These are phyloP conservation scores for Cryptococcus maquisensis DNA, from an alignment of 1,284 basidiomycete genomes.

Conservation along the genomic window DNA sequence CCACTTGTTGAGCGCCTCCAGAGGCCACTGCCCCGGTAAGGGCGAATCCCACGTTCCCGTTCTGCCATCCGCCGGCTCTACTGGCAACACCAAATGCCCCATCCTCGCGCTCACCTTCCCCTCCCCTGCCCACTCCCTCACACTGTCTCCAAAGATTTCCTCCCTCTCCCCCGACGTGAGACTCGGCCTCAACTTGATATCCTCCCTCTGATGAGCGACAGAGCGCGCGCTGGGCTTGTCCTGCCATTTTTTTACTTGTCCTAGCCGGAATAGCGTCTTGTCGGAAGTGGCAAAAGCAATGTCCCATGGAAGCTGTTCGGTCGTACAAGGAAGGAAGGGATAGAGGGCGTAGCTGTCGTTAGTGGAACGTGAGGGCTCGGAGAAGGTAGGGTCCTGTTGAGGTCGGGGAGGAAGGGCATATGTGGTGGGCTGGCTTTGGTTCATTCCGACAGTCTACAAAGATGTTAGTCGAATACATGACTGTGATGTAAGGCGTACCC, in stretches of 20 bases:
- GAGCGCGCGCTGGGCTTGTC: conserved; percentile 8
- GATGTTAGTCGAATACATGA: background rate
- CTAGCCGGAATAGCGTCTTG: conserved; percentile 11
- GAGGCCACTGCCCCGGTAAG: conserved; percentile 9
- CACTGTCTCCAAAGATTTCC: background rate
- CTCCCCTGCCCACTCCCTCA: background rate
- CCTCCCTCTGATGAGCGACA: conserved; percentile 10
- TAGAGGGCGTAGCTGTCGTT: conserved; percentile 3
- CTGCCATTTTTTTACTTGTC: conserved; percentile 10
- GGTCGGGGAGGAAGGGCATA: too few relatives aligned
- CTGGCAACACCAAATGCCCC: conserved; percentile 11
- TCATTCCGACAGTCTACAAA: background rate
- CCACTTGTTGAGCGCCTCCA: conserved; percentile 11
- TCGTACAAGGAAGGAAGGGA: conserved; percentile 14
- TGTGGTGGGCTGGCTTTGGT: background rate
- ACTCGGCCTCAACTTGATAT: background rate
- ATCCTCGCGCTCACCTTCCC: conserved; percentile 2
- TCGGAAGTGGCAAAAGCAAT: background rate
- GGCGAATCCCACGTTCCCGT: conserved; percentile 9
- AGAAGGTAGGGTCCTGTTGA: too few relatives aligned
- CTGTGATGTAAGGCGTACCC: conserved; percentile 2
- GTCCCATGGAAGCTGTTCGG: conserved; percentile 15
- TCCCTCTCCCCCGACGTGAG: background rate
- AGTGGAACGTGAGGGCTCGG: background rate
- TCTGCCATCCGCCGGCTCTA: conserved; percentile 4